Evolutionary conservation across 148 eudicot genomes (phyloP).

Genomic region (Persicaria maculosa): DNA sequence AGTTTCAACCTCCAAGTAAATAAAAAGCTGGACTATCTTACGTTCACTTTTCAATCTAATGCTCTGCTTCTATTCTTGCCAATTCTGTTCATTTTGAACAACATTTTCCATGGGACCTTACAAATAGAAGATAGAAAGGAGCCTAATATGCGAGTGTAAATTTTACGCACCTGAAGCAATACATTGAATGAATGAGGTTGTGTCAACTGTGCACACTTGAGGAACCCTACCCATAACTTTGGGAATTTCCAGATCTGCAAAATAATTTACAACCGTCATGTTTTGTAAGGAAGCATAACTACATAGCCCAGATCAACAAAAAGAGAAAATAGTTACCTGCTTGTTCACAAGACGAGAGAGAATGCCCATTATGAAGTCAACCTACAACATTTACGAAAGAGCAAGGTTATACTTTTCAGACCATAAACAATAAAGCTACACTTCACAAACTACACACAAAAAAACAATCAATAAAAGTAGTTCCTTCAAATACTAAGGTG

Average conservation of each 20-base stretch:
- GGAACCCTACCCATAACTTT: constrained; percentile 96
- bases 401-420: not conserved
- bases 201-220: constrained; percentile 82
- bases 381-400: constrained; percentile 35
- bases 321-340: constrained; percentile 49
- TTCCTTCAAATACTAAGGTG: not conserved
- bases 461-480: not conserved
- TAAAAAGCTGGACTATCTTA: no score
- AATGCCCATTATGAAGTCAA: constrained; percentile 89
- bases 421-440: not conserved
- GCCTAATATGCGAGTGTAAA: not conserved
- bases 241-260: constrained; percentile 95
- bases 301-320: not conserved
- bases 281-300: not conserved
- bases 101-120: no score
- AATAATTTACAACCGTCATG: constrained; percentile 5
- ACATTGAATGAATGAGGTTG: constrained; percentile 85
- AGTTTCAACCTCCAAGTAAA: no score
- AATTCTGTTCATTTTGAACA: no score
- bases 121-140: not conserved
- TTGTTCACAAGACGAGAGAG: constrained; percentile 94
- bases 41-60: no score
- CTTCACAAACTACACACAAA: not conserved
- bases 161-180: constrained; percentile 76
- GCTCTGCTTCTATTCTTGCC: no score